Evolutionary conservation across 768 basidiomycete genomes (phyloP).

Genomic region (Phlebiopsis gigantea): DNA sequence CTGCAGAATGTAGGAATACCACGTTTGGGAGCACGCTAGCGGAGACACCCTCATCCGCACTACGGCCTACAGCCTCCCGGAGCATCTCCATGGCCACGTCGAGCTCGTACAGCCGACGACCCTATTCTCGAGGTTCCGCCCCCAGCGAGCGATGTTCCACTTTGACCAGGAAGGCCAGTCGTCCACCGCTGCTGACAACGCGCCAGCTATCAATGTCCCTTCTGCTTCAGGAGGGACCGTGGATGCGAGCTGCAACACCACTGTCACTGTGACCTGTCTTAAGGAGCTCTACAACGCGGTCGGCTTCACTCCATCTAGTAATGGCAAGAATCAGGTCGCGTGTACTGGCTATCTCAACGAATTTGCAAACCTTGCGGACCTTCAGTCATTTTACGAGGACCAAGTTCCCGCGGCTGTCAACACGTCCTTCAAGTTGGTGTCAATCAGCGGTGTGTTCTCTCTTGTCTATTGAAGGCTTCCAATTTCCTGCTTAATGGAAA

Average conservation of each 20-base stretch:
- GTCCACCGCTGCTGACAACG: not conserved
- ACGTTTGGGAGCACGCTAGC: constrained; percentile 50
- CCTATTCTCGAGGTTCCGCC: constrained; percentile 48
- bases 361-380: constrained; percentile 27
- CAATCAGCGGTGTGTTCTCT: constrained; percentile 43
- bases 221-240: constrained; percentile 24
- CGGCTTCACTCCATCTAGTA: constrained; percentile 21
- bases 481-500: constrained; percentile 28
- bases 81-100: constrained; percentile 50
- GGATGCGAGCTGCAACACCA: constrained; percentile 27
- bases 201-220: constrained; percentile 26
- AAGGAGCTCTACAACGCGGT: constrained; percentile 29
- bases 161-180: constrained; percentile 10
- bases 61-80: constrained; percentile 64
- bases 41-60: constrained; percentile 59
- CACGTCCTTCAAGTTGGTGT: constrained; percentile 46
- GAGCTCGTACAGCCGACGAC: constrained; percentile 73
- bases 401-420: constrained; percentile 27
- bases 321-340: constrained; percentile 27
- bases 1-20: constrained; percentile 43
- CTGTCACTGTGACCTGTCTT: constrained; percentile 30
- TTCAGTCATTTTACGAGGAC: constrained; percentile 27
- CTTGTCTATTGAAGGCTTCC: constrained; percentile 34
- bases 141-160: constrained; percentile 35
- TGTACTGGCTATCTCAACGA: constrained; percentile 32